Percentiles rank a stretch among this genome's conserved stretches.
Conservation (phyloP, 169 alveolate genomes). For the Plasmodium malariae region DNA sequence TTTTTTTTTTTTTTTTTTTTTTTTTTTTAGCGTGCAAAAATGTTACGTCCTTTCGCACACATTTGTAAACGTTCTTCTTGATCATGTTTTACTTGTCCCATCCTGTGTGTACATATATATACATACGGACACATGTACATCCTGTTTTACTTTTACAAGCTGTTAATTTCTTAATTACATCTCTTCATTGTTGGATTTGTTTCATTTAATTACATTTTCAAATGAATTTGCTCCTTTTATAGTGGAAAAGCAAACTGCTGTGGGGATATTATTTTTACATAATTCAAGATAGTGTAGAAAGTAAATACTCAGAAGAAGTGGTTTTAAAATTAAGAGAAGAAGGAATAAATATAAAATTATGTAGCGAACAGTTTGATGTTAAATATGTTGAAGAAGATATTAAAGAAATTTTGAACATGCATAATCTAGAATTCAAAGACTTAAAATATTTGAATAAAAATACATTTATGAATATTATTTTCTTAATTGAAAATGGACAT, state of each 20-base stretch:
- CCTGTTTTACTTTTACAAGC: too few species aligned
- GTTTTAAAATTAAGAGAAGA: conserved; percentile 20
- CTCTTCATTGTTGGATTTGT: too few species aligned
- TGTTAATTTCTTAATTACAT: too few species aligned
- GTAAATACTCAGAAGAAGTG: conserved; percentile 48
- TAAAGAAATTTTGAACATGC: conserved; percentile 32
- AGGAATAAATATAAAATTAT: conserved; percentile 32
- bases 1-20: background rate
- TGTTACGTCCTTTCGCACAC: too few species aligned
- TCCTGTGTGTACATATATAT: too few species aligned
- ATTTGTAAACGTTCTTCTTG: too few species aligned
- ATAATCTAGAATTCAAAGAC: conserved; percentile 19
- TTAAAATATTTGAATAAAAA: conserved; percentile 24
- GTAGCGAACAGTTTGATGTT: conserved; percentile 55
- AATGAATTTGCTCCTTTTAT: background rate
- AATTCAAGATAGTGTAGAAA: conserved; percentile 59
- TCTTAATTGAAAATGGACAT: conserved; percentile 74
- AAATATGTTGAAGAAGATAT: conserved; percentile 35
- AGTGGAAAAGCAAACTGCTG: conserved; percentile 40
- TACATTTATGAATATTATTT: conserved; percentile 44
- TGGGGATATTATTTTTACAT: conserved; percentile 72
- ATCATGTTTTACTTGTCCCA: too few species aligned
- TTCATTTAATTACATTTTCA: background rate
- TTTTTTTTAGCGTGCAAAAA: background rate
- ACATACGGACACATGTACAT: too few species aligned